These are phyloP conservation scores for Pittosporum tobira DNA, from an alignment of 129 eudicot genomes.

Conservation along the genomic window DNA sequence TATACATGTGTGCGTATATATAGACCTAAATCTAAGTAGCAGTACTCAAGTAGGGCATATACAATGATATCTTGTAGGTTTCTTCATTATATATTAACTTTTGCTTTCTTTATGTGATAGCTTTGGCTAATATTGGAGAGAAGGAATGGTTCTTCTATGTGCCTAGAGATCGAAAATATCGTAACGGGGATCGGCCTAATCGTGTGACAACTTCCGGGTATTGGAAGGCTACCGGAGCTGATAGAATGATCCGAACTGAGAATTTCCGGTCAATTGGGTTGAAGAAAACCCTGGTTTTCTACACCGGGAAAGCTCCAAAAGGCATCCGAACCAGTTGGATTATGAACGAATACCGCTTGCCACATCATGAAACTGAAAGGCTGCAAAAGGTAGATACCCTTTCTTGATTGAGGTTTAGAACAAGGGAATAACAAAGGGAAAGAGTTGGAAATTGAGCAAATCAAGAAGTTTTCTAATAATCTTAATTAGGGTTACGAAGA, in stretches of 20 bases:
- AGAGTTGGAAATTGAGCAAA: too few species aligned
- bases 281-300: slow-evolving; percentile 44
- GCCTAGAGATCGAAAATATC: slow-evolving; percentile 50
- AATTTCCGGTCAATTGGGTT: slow-evolving; percentile 33
- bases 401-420: too few species aligned
- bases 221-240: slow-evolving; percentile 51
- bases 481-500: too few species aligned
- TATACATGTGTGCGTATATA: too few species aligned
- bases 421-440: too few species aligned
- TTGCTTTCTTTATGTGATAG: not conserved
- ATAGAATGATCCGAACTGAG: slow-evolving; percentile 36
- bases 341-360: slow-evolving; percentile 52
- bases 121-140: slow-evolving; percentile 39
- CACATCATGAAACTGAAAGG: slow-evolving; percentile 41
- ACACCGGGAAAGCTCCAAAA: slow-evolving; percentile 49
- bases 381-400: slow-evolving; percentile 37
- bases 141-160: too few species aligned
- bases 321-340: slow-evolving; percentile 52
- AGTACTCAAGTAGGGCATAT: too few species aligned
- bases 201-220: slow-evolving; percentile 49
- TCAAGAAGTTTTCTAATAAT: too few species aligned
- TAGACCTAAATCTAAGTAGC: too few species aligned
- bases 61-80: not conserved
- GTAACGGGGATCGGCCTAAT: slow-evolving; percentile 48
- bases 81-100: not conserved